These are phyloP conservation scores for Plasmodium ovale DNA, from an alignment of 169 alveolate genomes.

Conservation along the genomic window DNA sequence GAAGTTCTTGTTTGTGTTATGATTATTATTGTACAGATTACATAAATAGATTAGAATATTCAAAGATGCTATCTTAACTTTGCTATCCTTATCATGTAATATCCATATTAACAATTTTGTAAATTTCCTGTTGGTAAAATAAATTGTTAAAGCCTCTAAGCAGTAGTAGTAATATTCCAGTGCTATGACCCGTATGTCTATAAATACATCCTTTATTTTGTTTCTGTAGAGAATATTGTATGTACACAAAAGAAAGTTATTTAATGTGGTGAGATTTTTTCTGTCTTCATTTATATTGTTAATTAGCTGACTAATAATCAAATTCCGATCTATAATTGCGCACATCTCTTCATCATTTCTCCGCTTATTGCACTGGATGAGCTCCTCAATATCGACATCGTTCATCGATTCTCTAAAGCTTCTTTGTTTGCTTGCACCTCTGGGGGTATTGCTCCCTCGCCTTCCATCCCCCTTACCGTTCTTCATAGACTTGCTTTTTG, in stretches of 20 bases:
- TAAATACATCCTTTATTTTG: slow-evolving; percentile 72
- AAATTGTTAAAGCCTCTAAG: slow-evolving; percentile 19
- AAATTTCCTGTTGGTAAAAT: slow-evolving; percentile 68
- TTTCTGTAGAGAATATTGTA: slow-evolving; percentile 53
- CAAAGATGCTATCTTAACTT: slow-evolving; percentile 26
- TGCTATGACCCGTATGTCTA: slow-evolving; percentile 58
- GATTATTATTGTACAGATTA: slow-evolving; percentile 37
- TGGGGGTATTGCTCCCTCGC: not conserved
- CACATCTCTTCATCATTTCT: slow-evolving; percentile 2
- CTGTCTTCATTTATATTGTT: slow-evolving; percentile 68
- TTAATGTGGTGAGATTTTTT: slow-evolving; percentile 58
- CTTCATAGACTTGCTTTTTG: slow-evolving; percentile 8
- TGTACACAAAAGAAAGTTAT: slow-evolving; percentile 56
- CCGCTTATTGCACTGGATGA: slow-evolving; percentile 27
- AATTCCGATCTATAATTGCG: slow-evolving; percentile 52
- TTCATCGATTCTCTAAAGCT: not conserved
- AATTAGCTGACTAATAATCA: slow-evolving; percentile 66
- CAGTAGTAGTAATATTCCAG: slow-evolving; percentile 35
- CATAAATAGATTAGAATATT: slow-evolving; percentile 51
- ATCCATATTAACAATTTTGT: slow-evolving; percentile 72
- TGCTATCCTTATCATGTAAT: slow-evolving; percentile 67
- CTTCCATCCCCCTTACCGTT: not conserved
- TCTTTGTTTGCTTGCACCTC: not conserved
- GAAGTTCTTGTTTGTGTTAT: slow-evolving; percentile 25
- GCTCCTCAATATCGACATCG: slow-evolving; percentile 53